phyloP scores from a whole-genome alignment of 1,284 basidiomycete species.

The Fomitopsis schrenkii region DNA sequence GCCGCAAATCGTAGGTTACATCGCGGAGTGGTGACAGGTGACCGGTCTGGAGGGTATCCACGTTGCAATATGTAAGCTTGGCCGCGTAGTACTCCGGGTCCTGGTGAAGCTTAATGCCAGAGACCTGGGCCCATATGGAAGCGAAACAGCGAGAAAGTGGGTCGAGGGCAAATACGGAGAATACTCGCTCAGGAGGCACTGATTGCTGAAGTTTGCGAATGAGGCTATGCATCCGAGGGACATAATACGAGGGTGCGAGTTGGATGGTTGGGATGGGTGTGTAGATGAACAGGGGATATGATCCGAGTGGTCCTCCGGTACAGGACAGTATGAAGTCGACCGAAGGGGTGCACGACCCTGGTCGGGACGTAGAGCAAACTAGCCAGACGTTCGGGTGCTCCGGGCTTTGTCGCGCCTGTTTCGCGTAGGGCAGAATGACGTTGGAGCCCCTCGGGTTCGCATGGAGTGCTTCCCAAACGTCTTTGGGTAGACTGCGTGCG shows the following conservation, averaged over 20 bases:
- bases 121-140: constrained; percentile 39
- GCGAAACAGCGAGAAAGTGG: constrained; percentile 46
- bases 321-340: constrained; percentile 58
- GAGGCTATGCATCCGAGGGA: constrained; percentile 22
- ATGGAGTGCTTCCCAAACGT: constrained; percentile 37
- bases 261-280: constrained; percentile 18
- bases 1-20: constrained; percentile 35
- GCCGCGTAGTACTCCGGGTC: constrained; percentile 58
- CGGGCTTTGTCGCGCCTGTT: constrained; percentile 22
- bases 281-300: constrained; percentile 44
- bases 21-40: constrained; percentile 22
- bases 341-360: constrained; percentile 3
- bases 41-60: constrained; percentile 33
- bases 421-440: constrained; percentile 48
- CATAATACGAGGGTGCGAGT: constrained; percentile 26
- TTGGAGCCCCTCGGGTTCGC: constrained; percentile 45
- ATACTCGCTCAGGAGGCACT: constrained; percentile 41
- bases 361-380: constrained; percentile 29
- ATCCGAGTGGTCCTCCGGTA: constrained; percentile 46
- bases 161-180: constrained; percentile 61
- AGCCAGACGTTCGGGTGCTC: constrained; percentile 46
- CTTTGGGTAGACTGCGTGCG: constrained; percentile 26
- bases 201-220: constrained; percentile 17
- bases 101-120: constrained; percentile 32
- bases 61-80: constrained; percentile 51